A percentile compares a stretch with the other conserved stretches of the same genome.
These are phyloP conservation scores for Xylaria curta DNA, from an alignment of 495 filamentous ascomycete species.

Conservation along the genomic window DNA sequence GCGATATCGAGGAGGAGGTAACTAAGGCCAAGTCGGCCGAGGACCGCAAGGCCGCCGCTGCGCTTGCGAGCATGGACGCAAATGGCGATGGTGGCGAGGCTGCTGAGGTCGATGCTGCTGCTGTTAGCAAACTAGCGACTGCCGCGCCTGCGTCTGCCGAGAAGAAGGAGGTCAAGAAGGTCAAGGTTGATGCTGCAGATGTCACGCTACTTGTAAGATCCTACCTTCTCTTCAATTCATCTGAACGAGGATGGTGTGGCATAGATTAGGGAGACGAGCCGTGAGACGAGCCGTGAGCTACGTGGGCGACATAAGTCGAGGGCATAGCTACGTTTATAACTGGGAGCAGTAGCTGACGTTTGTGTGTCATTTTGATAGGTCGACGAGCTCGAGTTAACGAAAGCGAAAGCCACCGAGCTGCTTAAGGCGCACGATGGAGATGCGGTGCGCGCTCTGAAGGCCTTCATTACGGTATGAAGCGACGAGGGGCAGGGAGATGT, in stretches of 20 bases:
- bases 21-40: slow-evolving; percentile 74
- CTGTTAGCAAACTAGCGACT: slow-evolving; percentile 71
- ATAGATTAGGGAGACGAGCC: neutral
- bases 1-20: slow-evolving; percentile 64
- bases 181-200: slow-evolving; percentile 57
- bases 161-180: slow-evolving; percentile 54
- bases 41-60: slow-evolving; percentile 89
- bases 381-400: slow-evolving; percentile 78
- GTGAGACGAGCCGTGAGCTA: neutral
- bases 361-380: slow-evolving; percentile 54
- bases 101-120: slow-evolving; percentile 78
- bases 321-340: neutral
- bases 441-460: slow-evolving; percentile 71
- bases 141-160: slow-evolving; percentile 45
- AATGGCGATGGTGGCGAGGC: slow-evolving; percentile 54
- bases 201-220: slow-evolving; percentile 49
- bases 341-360: neutral
- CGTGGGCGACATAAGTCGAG: neutral
- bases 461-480: slow-evolving; percentile 44
- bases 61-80: slow-evolving; percentile 76
- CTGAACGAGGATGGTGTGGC: neutral
- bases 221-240: neutral
- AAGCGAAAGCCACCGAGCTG: slow-evolving; percentile 82
- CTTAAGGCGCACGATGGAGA: slow-evolving; percentile 81
- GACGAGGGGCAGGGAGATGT: neutral